Evolutionary conservation across 2,329 filamentous ascomycete species (phyloP).

Genomic region (Pseudofabraea citricarpa): DNA sequence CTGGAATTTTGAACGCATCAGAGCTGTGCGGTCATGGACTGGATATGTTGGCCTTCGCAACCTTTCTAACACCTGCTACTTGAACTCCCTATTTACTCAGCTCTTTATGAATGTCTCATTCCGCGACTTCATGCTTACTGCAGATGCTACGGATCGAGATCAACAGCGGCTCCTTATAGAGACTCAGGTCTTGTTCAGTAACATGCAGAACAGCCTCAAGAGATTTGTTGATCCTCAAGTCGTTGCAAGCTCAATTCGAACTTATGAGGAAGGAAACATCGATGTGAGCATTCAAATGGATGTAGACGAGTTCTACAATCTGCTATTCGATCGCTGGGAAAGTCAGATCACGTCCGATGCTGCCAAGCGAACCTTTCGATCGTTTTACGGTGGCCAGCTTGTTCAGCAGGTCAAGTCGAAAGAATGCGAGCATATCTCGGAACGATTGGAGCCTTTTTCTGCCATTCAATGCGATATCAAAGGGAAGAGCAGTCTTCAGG

Average conservation of each 20-base stretch:
- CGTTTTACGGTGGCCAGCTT: slow-evolving; percentile 86
- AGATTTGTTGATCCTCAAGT: slow-evolving; percentile 68
- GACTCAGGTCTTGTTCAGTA: slow-evolving; percentile 76
- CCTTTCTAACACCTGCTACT: slow-evolving; percentile 92
- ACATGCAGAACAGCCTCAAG: slow-evolving; percentile 77
- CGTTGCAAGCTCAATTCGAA: slow-evolving; percentile 72
- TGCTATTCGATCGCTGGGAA: slow-evolving; percentile 89
- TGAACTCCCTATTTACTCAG: slow-evolving; percentile 91
- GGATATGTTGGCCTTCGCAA: slow-evolving; percentile 91
- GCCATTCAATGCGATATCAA: slow-evolving; percentile 96
- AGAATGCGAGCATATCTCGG: slow-evolving; percentile 90
- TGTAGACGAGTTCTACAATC: slow-evolving; percentile 94
- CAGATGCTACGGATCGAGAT: slow-evolving; percentile 47
- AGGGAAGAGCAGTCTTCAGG: slow-evolving; percentile 75
- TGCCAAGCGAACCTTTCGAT: slow-evolving; percentile 69
- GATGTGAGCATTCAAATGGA: slow-evolving; percentile 94
- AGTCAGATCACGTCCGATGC: slow-evolving; percentile 64
- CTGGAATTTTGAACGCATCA: slow-evolving; percentile 58
- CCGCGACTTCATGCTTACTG: slow-evolving; percentile 72
- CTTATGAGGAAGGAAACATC: slow-evolving; percentile 76
- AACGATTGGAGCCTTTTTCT: slow-evolving; percentile 84
- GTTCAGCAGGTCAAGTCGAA: slow-evolving; percentile 95
- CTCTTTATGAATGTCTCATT: slow-evolving; percentile 94
- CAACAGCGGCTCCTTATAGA: slow-evolving; percentile 67
- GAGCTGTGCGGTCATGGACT: slow-evolving; percentile 67